Evolutionary conservation across 306 rosid species (phyloP).

Genomic region (Urtica urens): DNA sequence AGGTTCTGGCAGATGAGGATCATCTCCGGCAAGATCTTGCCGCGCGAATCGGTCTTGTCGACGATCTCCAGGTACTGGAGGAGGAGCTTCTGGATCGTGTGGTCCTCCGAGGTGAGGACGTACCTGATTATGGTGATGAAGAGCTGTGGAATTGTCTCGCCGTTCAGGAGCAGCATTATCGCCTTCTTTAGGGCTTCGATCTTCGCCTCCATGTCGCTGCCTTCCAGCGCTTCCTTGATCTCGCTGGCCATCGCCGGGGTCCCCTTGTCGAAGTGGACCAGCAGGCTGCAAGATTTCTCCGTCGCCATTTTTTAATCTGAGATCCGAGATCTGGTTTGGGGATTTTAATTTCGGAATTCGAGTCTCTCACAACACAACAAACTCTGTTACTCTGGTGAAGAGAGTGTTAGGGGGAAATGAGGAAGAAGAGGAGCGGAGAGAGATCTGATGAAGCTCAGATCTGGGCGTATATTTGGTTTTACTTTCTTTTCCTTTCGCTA

Average conservation of each 20-base stretch:
- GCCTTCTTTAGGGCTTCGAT: conserved; percentile 84
- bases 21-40: conserved; percentile 92
- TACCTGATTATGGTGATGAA: conserved; percentile 90
- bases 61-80: conserved; percentile 89
- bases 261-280: conserved; percentile 89
- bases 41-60: conserved; percentile 76
- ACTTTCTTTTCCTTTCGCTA: no score
- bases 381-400: not conserved
- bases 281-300: conserved; percentile 86
- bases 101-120: conserved; percentile 91
- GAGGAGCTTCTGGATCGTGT: conserved; percentile 90
- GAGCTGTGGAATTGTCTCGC: conserved; percentile 80
- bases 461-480: not conserved
- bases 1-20: conserved; percentile 93
- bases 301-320: conserved; percentile 16
- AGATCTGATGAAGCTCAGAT: not conserved
- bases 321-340: not conserved
- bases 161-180: conserved; percentile 78
- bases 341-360: not conserved
- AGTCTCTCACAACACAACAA: no score
- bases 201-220: conserved; percentile 53
- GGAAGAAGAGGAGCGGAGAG: not conserved
- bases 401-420: not conserved
- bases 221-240: conserved; percentile 81
- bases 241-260: conserved; percentile 81